Percentiles rank a stretch among this genome's conserved stretches.
These are phyloP conservation scores for Cucumis melo DNA, from an alignment of 306 rosid species.

Conservation along the genomic window DNA sequence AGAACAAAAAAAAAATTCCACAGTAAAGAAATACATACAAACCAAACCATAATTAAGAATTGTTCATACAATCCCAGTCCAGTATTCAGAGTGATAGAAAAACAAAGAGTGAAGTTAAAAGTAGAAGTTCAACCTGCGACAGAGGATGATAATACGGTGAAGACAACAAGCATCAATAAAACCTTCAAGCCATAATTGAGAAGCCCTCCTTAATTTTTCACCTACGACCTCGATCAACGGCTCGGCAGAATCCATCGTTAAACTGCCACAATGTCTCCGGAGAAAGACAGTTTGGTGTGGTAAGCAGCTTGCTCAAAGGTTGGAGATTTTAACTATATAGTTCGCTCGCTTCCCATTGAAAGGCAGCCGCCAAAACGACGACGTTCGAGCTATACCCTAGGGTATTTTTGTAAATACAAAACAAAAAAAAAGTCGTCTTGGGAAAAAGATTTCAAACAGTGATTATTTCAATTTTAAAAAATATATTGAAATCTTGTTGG, in stretches of 20 bases:
- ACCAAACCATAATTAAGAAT: neutral
- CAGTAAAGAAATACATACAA: no score
- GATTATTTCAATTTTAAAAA: no score
- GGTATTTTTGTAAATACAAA: no score
- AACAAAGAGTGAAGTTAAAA: neutral
- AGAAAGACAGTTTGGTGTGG: neutral
- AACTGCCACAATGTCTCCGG: neutral
- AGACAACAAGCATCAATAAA: conserved; percentile 71
- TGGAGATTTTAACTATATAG: neutral
- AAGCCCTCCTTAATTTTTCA: conserved; percentile 17
- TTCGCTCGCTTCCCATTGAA: neutral
- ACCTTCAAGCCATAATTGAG: conserved; percentile 54
- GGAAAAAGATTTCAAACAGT: no score
- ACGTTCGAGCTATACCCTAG: neutral
- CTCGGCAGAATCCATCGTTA: conserved; percentile 13
- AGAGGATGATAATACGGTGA: conserved; percentile 70
- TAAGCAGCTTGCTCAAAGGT: neutral
- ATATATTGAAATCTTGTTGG: no score
- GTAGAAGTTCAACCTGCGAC: conserved; percentile 21
- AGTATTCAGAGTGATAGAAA: conserved; percentile 10
- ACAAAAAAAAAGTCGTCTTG: no score
- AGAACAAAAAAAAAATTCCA: neutral
- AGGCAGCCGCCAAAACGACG: neutral
- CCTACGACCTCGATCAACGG: neutral
- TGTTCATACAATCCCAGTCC: neutral